A percentile compares a stretch with the other conserved stretches of the same genome.
phyloP scores from a whole-genome alignment of 2,329 filamentous ascomycete genomes.

The Aspergillus caelatus region DNA sequence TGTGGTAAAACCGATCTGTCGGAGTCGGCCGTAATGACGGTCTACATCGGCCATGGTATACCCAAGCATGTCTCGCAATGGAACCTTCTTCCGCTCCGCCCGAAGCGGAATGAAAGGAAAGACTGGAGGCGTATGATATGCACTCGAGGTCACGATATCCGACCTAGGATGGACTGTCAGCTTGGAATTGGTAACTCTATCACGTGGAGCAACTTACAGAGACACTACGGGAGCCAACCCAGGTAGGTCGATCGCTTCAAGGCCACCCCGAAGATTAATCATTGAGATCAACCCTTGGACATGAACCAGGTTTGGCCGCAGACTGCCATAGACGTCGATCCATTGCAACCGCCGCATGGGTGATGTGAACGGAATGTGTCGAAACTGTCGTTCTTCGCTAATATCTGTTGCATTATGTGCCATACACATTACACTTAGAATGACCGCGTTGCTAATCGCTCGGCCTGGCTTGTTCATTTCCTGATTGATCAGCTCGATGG shows the following conservation, averaged over 20 bases:
- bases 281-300: slow-evolving; percentile 38
- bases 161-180: slow-evolving; percentile 22
- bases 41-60: slow-evolving; percentile 30
- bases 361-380: slow-evolving; percentile 33
- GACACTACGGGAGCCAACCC: slow-evolving; percentile 41
- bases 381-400: slow-evolving; percentile 13
- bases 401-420: slow-evolving; percentile 34
- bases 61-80: slow-evolving; percentile 29
- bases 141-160: slow-evolving; percentile 31
- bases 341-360: slow-evolving; percentile 41
- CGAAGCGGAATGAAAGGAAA: slow-evolving; percentile 33
- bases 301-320: slow-evolving; percentile 39
- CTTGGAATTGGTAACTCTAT: background rate
- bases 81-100: slow-evolving; percentile 19
- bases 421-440: slow-evolving; percentile 41
- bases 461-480: slow-evolving; percentile 35
- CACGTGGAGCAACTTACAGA: slow-evolving; percentile 32
- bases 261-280: slow-evolving; percentile 40
- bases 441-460: slow-evolving; percentile 36
- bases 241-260: slow-evolving; percentile 38
- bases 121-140: slow-evolving; percentile 25
- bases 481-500: slow-evolving; percentile 39
- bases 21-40: slow-evolving; percentile 26
- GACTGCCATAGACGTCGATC: slow-evolving; percentile 39
- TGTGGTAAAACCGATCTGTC: slow-evolving; percentile 28